Conservation (phyloP, 305 asterid genomes). For the Solanum hybrid region DNA sequence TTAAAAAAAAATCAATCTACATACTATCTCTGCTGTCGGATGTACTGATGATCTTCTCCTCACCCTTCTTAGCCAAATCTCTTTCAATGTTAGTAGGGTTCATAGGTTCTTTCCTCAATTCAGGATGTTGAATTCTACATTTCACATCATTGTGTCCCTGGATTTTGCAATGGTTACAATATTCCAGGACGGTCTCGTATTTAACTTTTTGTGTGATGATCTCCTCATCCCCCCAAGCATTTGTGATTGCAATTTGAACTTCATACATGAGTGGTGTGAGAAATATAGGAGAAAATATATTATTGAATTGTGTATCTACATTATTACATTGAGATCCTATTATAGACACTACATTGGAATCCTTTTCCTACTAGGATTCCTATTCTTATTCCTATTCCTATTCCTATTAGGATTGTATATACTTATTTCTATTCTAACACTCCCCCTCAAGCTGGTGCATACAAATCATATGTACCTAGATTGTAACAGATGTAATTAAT, state of each 20-base stretch:
- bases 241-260: not conserved
- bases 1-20: not conserved
- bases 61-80: not conserved
- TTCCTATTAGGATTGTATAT: too few relatives aligned
- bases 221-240: not conserved
- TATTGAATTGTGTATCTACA: too few relatives aligned
- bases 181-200: not conserved
- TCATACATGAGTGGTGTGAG: not conserved
- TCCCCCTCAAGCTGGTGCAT: too few relatives aligned
- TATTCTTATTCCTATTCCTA: too few relatives aligned
- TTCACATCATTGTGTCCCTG: not conserved
- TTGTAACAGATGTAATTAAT: too few relatives aligned
- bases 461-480: too few relatives aligned
- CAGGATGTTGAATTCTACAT: not conserved
- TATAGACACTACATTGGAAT: too few relatives aligned
- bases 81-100: not conserved
- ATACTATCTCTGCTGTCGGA: not conserved
- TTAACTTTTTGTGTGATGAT: not conserved
- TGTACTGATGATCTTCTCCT: not conserved
- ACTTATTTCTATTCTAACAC: too few relatives aligned
- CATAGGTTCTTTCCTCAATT: not conserved
- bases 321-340: too few relatives aligned
- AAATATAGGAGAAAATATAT: too few relatives aligned
- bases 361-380: too few relatives aligned
- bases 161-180: not conserved